A percentile compares a stretch with the other conserved stretches of the same genome.
These are phyloP conservation scores for Petrea volubilis DNA, from an alignment of 257 asterid genomes.

Conservation along the genomic window DNA sequence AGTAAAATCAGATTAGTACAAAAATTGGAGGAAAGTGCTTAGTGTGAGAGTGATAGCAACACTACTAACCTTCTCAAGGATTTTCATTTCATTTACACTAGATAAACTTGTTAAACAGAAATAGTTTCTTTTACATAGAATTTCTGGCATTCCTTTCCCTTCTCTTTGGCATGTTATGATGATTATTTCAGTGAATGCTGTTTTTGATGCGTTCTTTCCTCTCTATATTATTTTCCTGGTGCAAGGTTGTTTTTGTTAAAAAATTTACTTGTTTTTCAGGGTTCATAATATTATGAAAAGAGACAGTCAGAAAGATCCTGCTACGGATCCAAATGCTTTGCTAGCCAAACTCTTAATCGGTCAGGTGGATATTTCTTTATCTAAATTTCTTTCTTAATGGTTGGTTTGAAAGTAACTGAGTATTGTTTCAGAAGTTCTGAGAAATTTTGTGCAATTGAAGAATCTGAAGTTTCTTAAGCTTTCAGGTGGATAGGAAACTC, in stretches of 20 bases:
- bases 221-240: background rate
- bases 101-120: slow-evolving; percentile 9
- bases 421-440: background rate
- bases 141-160: background rate
- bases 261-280: slow-evolving; percentile 46
- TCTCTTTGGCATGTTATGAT: background rate
- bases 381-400: background rate
- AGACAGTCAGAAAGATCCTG: slow-evolving; percentile 83
- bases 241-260: background rate
- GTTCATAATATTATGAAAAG: slow-evolving; percentile 74
- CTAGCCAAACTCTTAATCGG: slow-evolving; percentile 75
- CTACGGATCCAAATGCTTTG: slow-evolving; percentile 60
- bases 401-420: slow-evolving; percentile 10
- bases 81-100: background rate
- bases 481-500: slow-evolving; percentile 91
- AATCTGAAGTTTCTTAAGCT: slow-evolving; percentile 27
- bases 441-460: slow-evolving; percentile 25
- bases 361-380: slow-evolving; percentile 57
- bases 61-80: background rate
- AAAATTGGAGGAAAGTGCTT: background rate
- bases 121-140: background rate
- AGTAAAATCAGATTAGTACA: background rate
- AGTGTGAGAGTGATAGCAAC: slow-evolving; percentile 8
- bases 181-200: background rate
- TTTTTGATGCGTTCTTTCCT: slow-evolving; percentile 17